Percentiles rank a stretch among this genome's conserved stretches.
Conservation (phyloP, 2,329 filamentous ascomycete species). For the Neofusicoccum parvum region DNA sequence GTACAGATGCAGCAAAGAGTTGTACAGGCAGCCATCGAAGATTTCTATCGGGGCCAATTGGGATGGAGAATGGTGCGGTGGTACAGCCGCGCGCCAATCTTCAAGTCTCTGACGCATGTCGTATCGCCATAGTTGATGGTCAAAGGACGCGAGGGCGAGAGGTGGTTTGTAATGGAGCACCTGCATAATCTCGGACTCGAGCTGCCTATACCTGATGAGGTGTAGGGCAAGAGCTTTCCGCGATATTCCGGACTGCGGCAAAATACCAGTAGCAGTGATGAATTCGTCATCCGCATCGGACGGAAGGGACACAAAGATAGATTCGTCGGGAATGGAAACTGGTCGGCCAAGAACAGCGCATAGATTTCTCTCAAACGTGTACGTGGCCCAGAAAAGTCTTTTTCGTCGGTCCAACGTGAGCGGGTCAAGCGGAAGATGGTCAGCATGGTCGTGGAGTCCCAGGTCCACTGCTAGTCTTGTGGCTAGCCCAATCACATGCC, state of each 20-base stretch:
- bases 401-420: not conserved
- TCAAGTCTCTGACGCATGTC: not conserved
- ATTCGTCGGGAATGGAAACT: not conserved
- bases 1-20: not conserved
- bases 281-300: not conserved
- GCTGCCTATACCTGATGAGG: not conserved
- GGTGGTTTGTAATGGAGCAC: not conserved
- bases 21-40: not conserved
- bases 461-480: not conserved
- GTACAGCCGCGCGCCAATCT: not conserved
- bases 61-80: not conserved
- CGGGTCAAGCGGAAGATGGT: not conserved
- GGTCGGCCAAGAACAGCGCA: not conserved
- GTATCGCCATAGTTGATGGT: not conserved
- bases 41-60: not conserved
- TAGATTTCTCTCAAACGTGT: not conserved
- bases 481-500: not conserved
- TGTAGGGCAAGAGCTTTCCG: not conserved
- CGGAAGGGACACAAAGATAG: not conserved
- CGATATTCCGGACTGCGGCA: not conserved
- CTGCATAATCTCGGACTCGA: not conserved
- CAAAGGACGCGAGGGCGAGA: not conserved
- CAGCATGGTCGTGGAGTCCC: not conserved
- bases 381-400: constrained; percentile 5
- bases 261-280: not conserved